Conservation (phyloP, 2,329 filamentous ascomycete species). For the Xylaria sp. region DNA sequence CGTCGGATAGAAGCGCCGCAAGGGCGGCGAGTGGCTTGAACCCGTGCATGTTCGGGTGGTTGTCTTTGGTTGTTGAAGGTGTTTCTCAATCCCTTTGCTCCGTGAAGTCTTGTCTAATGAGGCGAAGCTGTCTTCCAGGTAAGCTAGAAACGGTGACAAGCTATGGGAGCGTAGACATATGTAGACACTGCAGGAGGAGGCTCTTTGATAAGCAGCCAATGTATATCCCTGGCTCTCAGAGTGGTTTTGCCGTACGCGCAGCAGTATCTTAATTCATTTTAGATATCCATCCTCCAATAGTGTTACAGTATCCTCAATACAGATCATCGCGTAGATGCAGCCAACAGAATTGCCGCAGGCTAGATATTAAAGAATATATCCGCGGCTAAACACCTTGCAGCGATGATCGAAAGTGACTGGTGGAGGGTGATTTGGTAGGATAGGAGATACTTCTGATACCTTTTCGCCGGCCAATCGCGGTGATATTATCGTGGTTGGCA, state of each 20-base stretch:
- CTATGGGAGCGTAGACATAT: background rate
- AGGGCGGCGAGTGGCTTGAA: conserved; percentile 32
- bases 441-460: background rate
- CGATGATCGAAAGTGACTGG: conserved; percentile 1
- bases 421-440: background rate
- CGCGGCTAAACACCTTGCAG: conserved; percentile 20
- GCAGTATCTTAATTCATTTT: background rate
- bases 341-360: conserved; percentile 10
- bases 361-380: conserved; percentile 26
- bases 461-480: background rate
- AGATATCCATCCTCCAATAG: conserved; percentile 10
- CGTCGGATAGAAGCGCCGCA: conserved; percentile 40
- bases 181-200: background rate
- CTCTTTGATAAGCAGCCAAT: background rate
- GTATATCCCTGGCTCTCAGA: background rate
- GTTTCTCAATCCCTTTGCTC: background rate
- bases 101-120: background rate
- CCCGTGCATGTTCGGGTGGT: conserved; percentile 1
- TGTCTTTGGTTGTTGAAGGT: background rate
- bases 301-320: background rate
- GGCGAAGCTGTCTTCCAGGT: background rate
- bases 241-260: background rate
- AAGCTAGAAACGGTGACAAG: background rate
- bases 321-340: background rate
- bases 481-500: background rate